Conservation (phyloP, 2,329 filamentous ascomycete genomes). For the Colletotrichum liaoningense region DNA sequence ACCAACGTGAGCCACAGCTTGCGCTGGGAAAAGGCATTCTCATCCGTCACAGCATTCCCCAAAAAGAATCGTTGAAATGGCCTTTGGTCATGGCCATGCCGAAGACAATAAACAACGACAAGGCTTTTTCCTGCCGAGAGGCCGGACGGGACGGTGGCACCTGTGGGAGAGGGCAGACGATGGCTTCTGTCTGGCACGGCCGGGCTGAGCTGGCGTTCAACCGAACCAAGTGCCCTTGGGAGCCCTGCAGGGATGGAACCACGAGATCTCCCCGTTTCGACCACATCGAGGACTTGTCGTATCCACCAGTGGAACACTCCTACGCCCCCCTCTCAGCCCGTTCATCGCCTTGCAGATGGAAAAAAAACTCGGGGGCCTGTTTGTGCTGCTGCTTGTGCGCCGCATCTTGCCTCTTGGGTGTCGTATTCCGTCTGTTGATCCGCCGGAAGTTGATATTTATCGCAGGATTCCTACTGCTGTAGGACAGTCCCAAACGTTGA, state of each 20-base stretch:
- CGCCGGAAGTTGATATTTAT: not conserved
- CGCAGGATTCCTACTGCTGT: not conserved
- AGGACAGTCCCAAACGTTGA: not conserved
- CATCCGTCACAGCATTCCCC: constrained; percentile 17
- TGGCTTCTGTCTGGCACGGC: constrained; percentile 26
- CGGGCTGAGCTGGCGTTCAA: constrained; percentile 34
- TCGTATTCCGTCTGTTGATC: not conserved
- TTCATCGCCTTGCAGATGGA: constrained; percentile 27
- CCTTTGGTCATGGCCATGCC: not conserved
- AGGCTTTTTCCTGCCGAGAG: constrained; percentile 18
- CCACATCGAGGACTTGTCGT: constrained; percentile 30
- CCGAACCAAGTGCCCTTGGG: constrained; percentile 34
- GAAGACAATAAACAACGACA: constrained; percentile 16
- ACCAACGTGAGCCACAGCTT: not conserved
- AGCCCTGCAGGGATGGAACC: constrained; percentile 38
- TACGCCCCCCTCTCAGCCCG: constrained; percentile 28
- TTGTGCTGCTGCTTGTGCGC: constrained; percentile 27
- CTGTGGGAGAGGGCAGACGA: constrained; percentile 24
- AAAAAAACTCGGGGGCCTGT: constrained; percentile 22
- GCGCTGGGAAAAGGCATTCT: not conserved
- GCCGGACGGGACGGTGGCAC: constrained; percentile 15
- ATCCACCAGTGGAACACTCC: constrained; percentile 34
- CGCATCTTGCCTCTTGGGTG: not conserved
- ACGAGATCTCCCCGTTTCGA: constrained; percentile 40
- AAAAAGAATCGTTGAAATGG: not conserved